These are phyloP conservation scores for Apophysomyces ossiformis DNA, from an alignment of 371 early-diverging fungal genomes.

Conservation along the genomic window DNA sequence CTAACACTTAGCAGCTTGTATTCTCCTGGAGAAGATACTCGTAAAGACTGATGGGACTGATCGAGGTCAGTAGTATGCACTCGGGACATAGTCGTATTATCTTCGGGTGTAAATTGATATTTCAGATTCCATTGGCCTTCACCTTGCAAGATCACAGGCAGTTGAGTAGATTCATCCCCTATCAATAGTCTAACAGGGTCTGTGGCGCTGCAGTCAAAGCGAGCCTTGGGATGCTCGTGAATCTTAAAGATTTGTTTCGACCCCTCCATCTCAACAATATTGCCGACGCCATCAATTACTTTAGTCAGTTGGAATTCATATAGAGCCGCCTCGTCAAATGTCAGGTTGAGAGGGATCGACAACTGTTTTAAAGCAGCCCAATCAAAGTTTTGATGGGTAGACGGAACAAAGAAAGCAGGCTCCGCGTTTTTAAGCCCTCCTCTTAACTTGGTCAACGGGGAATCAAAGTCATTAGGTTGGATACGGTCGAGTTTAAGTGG, in stretches of 20 bases:
- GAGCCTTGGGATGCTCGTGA: slow-evolving; percentile 40
- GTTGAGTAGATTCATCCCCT: slow-evolving; percentile 27
- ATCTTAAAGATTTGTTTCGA: slow-evolving; percentile 28
- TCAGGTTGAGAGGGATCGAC: slow-evolving; percentile 33
- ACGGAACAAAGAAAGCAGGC: slow-evolving; percentile 28
- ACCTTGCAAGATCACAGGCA: slow-evolving; percentile 43
- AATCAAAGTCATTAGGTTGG: slow-evolving; percentile 43
- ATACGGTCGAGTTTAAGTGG: slow-evolving; percentile 41
- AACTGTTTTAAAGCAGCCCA: slow-evolving; percentile 47
- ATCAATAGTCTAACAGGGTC: slow-evolving; percentile 44
- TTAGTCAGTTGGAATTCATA: slow-evolving; percentile 33
- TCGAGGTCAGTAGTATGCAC: neutral
- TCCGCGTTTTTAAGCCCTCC: slow-evolving; percentile 27
- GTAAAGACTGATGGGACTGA: slow-evolving; percentile 15
- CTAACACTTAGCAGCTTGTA: slow-evolving; percentile 38
- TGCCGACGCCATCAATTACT: slow-evolving; percentile 51
- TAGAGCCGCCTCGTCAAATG: slow-evolving; percentile 31
- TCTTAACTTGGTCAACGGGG: slow-evolving; percentile 32
- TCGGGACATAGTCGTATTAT: neutral
- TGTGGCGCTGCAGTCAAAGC: slow-evolving; percentile 40
- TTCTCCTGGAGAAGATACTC: slow-evolving; percentile 40
- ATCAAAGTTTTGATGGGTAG: slow-evolving; percentile 20
- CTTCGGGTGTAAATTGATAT: slow-evolving; percentile 23
- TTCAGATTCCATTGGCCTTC: slow-evolving; percentile 38
- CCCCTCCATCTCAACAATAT: slow-evolving; percentile 29